Evolutionary conservation across 805 yeast species (phyloP).

Genomic region (Alloascoidea hylecoeti): DNA sequence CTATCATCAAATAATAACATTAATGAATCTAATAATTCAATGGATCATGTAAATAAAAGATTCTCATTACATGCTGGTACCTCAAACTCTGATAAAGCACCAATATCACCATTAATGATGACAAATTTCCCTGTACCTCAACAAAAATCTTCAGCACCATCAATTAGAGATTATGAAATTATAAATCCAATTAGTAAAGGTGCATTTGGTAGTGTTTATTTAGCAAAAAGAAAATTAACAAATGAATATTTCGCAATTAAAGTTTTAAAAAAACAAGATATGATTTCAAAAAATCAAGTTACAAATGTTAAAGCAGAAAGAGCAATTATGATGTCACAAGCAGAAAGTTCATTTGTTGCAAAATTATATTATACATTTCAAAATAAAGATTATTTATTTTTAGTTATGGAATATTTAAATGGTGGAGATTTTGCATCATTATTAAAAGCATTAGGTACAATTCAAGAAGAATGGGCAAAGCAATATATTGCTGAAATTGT

Average conservation of each 20-base stretch:
- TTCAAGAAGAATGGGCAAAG: constrained; percentile 74
- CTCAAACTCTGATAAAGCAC: constrained; percentile 30
- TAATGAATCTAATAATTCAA: no score
- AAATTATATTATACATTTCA: constrained; percentile 82
- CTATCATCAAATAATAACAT: no score
- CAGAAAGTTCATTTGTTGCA: constrained; percentile 88
- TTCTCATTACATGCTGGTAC: no score
- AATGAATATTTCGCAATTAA: constrained; percentile 96
- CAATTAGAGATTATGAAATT: constrained; percentile 79
- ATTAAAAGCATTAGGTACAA: constrained; percentile 63
- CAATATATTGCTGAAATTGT: constrained; percentile 83
- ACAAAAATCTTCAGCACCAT: constrained; percentile 41
- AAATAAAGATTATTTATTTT: constrained; percentile 68
- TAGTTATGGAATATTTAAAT: constrained; percentile 92
- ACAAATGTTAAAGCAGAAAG: constrained; percentile 89
- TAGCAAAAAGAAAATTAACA: constrained; percentile 70
- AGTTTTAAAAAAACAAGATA: constrained; percentile 80
- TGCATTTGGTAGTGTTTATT: constrained; percentile 91
- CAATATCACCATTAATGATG: constrained; percentile 67
- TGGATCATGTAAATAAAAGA: no score
- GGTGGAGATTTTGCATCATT: constrained; percentile 95
- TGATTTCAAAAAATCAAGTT: constrained; percentile 95
- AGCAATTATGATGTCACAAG: constrained; percentile 96
- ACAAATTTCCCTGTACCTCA: constrained; percentile 35
- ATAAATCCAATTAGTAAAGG: constrained; percentile 92